Base-by-base conservation (phyloP, 78 protist genomes). In the Diacronema lutheri region DNA sequence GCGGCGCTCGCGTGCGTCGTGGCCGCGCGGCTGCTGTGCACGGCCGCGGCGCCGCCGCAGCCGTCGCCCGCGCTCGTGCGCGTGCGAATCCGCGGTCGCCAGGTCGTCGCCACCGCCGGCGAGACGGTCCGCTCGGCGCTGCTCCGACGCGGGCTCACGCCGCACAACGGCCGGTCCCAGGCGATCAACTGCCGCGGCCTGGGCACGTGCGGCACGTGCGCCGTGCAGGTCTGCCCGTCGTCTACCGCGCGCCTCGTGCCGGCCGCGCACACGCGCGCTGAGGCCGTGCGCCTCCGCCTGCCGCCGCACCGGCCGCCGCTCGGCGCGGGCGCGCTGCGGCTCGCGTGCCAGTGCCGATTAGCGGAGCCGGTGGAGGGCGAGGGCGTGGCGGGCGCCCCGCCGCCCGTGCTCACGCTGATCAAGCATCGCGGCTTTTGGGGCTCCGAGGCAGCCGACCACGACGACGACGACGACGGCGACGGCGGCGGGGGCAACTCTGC, bases 131-230 rank as follows among this genome's bases (percentile, higher is more conserved):
- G 82, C 26, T 23, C 82, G 0, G 82, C 82, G 19, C 64, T 76
- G 46, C 82, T 76, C 4, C 31, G 62, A 1, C 31, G 44, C 9
- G 82, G 82, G 19, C 25, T 55, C 31, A 31, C 72, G 16, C 84
- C 84, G 10, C 84, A 79, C 84, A 79, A 79, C 33, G 44, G 35
- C 13, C n/a, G 14, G 10, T 9, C 84, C 5, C 21, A 61, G 84
- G 31, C 25, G 14, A 79, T 79, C 69, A 79, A 79, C 33, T 79
- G 84, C 55, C 84, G 84, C 29, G 84, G 84, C 11, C 72, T 79
- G 21, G 84, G 84, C 14, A 79, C 84, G 25, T 79, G 84, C 57
- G 84, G 84, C 4, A 79, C 84, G 31, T 79, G 84, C 13, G 66
- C 84, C 2, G 84, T 79, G n/a, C 16, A 56, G 20, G 11, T 21